Conservation (phyloP, 257 asterid species). For the Linderniella brevidens region DNA sequence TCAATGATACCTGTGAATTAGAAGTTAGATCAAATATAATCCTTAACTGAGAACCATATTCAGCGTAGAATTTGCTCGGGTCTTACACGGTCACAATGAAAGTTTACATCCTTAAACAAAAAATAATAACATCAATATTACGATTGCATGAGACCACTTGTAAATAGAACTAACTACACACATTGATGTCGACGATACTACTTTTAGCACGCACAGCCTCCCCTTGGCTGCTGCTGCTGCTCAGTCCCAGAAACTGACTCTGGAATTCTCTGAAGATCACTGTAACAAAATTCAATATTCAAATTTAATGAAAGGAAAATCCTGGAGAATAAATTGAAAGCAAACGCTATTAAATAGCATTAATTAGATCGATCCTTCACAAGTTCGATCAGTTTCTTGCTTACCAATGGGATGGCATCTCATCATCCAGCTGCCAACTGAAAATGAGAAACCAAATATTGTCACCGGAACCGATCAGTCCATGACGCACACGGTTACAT, state of each 20-base stretch:
- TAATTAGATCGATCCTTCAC: not conserved
- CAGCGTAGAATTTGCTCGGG: no score
- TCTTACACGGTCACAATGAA: no score
- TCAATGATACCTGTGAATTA: no score
- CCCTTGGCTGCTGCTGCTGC: constrained; percentile 17
- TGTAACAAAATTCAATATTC: constrained; percentile 8
- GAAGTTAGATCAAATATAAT: no score
- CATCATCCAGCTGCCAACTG: constrained; percentile 61
- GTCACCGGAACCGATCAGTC: not conserved
- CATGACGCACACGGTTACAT: no score
- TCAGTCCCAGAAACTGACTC: constrained; percentile 57
- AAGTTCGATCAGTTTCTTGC: constrained; percentile 3
- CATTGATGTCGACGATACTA: no score
- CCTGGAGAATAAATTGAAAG: not conserved
- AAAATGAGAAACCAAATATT: not conserved
- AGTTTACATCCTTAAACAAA: no score
- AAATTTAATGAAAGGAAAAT: not conserved
- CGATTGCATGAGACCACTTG: no score
- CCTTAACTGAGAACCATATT: no score
- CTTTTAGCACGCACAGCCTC: constrained; percentile 48
- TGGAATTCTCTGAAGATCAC: constrained; percentile 42
- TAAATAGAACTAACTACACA: no score
- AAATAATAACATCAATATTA: no score
- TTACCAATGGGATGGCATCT: constrained; percentile 44
- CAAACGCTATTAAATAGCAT: not conserved